Percentiles rank a stretch among this genome's conserved stretches.
These are phyloP conservation scores for Trichocladium uniseriatum DNA, from an alignment of 495 filamentous ascomycete genomes.

Conservation along the genomic window DNA sequence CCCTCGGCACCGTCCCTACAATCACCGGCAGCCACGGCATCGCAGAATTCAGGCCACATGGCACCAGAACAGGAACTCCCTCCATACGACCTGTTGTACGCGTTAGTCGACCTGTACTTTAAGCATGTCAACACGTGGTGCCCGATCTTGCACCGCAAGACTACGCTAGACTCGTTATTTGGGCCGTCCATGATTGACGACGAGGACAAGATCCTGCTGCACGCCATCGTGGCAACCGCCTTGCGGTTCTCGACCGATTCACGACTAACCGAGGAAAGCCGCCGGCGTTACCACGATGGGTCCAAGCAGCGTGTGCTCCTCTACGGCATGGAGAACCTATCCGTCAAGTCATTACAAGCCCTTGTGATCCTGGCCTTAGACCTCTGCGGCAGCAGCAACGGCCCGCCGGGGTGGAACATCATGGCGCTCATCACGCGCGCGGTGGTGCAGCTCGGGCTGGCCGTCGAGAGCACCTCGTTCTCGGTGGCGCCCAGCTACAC, in stretches of 20 bases:
- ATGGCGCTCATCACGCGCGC: conserved; percentile 77
- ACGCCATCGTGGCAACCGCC: conserved; percentile 79
- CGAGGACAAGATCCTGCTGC: conserved; percentile 70
- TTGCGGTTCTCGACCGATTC: conserved; percentile 70
- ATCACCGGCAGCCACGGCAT: conserved; percentile 36
- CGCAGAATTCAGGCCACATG: conserved; percentile 30
- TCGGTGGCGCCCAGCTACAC: conserved; percentile 62
- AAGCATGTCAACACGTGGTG: conserved; percentile 88
- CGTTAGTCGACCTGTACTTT: conserved; percentile 78
- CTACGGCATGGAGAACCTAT: conserved; percentile 77
- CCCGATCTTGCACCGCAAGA: conserved; percentile 73
- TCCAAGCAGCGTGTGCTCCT: conserved; percentile 80
- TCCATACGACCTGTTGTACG: conserved; percentile 74
- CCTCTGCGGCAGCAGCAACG: conserved; percentile 69
- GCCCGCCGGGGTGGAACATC: conserved; percentile 81
- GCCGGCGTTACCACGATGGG: conserved; percentile 62
- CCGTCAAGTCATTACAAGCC: conserved; percentile 77
- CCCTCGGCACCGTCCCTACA: conserved; percentile 28
- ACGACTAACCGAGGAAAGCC: conserved; percentile 58
- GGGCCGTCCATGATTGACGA: conserved; percentile 65
- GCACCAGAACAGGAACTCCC: conserved; percentile 65
- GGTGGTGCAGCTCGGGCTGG: conserved; percentile 74
- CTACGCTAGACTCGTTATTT: conserved; percentile 74
- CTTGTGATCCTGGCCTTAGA: conserved; percentile 75
- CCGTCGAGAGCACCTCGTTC: conserved; percentile 68